Evolutionary conservation across 352 stramenopile species (phyloP), one percentile per base, ranked within the genome.

Genomic region (Phytophthora sp.): DNA sequence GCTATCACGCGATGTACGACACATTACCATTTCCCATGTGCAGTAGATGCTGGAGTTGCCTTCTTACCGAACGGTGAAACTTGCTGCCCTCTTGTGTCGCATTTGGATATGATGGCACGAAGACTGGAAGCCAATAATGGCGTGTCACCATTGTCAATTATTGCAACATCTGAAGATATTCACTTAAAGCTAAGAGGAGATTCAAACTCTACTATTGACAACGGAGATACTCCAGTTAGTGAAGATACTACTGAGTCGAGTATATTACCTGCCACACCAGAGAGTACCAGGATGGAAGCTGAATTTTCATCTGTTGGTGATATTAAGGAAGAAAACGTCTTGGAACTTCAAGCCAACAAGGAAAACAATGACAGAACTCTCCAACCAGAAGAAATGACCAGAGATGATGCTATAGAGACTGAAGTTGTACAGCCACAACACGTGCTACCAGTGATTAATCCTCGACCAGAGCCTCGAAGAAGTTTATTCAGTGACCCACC

Each of bases 21-120:
- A 31, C 97, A 98, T 63, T 99, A 93, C 50, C 96, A 99, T 70
- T 98, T 98, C 57, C 82, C 87, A 1, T 99, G 96, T 54, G 94
- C 94, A 16, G 76, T 94, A 16, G 91, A 93, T 51, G 69, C 80
- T 41, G 81, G 81, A 4, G 80, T 92, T 9, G 73, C 81, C 1
- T 95, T 95, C 44, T 65, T 93, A 35, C 77, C 79, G 1, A 91
- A 76, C 9, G 75, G 84, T 9, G 84, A 92, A 50, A 91, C 84
- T 6, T 91, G 81, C 30, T 95, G 86, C 55, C 75, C 84, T 0
- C 59, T 75, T 7, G 59, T 72, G 1, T 57, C 73, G 15, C 86
- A 95, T 55, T 54, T 91, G 21, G 72, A 83, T 54, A 73, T 74
- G 27, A 58, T 91, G 11, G 76, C 82, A 45, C 66, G 65, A n/a